Evolutionary conservation across 1,139 yeast species (phyloP).

Genomic region (Pichia sp.): DNA sequence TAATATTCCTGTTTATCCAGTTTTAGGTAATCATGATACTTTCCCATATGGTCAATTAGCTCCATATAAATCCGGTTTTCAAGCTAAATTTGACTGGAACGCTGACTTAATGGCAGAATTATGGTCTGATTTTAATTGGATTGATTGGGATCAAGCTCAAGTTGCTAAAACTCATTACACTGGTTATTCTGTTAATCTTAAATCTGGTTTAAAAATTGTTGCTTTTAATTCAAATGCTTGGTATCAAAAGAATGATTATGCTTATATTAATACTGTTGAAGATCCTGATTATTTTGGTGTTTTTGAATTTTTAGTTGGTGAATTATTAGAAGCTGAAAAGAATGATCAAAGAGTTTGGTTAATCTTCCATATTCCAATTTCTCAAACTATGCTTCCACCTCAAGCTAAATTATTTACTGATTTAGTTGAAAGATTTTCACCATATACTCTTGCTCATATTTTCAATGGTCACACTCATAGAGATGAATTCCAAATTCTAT

Average conservation of each 20-base stretch:
- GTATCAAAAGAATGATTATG: constrained; percentile 59
- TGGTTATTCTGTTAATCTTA: constrained; percentile 54
- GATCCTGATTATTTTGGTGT: constrained; percentile 62
- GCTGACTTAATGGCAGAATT: constrained; percentile 53
- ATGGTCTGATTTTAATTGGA: constrained; percentile 48
- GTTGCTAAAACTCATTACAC: constrained; percentile 47
- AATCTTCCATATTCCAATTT: constrained; percentile 61
- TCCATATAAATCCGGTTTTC: constrained; percentile 43
- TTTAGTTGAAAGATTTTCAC: constrained; percentile 61
- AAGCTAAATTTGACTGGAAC: constrained; percentile 52
- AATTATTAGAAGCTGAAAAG: constrained; percentile 51
- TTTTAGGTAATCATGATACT: constrained; percentile 67
- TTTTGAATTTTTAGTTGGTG: constrained; percentile 55
- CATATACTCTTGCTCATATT: constrained; percentile 60
- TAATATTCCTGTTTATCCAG: constrained; percentile 55
- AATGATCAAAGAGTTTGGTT: constrained; percentile 64
- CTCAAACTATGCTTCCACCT: constrained; percentile 57
- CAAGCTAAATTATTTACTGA: constrained; percentile 51
- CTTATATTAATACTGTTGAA: constrained; percentile 44
- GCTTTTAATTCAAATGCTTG: constrained; percentile 63
- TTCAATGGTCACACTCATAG: constrained; percentile 71
- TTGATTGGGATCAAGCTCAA: constrained; percentile 31
- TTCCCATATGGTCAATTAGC: constrained; percentile 70
- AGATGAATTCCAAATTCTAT: constrained; percentile 59
- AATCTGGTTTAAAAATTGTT: constrained; percentile 54